phyloP scores from a whole-genome alignment of 371 early-diverging fungal species.

The Mycotypha africana region DNA sequence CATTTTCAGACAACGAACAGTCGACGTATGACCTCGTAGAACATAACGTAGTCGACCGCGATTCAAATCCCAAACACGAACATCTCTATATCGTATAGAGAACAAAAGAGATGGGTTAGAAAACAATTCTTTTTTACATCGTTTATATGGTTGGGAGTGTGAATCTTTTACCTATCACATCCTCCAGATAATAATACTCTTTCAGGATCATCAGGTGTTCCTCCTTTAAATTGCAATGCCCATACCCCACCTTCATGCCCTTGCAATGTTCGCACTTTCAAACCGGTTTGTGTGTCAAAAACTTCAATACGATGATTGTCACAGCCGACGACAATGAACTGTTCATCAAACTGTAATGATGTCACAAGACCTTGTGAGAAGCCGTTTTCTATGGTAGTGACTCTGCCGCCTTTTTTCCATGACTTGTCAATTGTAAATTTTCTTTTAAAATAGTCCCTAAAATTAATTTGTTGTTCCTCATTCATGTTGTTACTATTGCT shows the following conservation, averaged over 20 bases:
- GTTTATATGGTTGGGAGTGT: slow-evolving; percentile 4
- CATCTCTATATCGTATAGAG: slow-evolving; percentile 42
- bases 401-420: slow-evolving; percentile 70
- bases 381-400: slow-evolving; percentile 64
- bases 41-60: slow-evolving; percentile 70
- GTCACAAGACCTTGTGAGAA: slow-evolving; percentile 78
- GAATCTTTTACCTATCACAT: slow-evolving; percentile 68
- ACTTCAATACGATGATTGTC: slow-evolving; percentile 82
- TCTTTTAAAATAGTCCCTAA: slow-evolving; percentile 68
- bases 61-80: slow-evolving; percentile 86
- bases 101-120: too few relatives aligned
- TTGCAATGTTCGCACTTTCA: slow-evolving; percentile 53
- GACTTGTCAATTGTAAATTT: slow-evolving; percentile 64
- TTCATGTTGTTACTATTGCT: too few relatives aligned
- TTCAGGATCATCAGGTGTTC: slow-evolving; percentile 62
- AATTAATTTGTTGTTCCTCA: slow-evolving; percentile 22
- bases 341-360: slow-evolving; percentile 80
- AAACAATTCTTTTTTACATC: not conserved
- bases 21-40: slow-evolving; percentile 87
- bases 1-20: slow-evolving; percentile 83
- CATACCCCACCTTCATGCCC: slow-evolving; percentile 43
- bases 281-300: slow-evolving; percentile 70
- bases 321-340: slow-evolving; percentile 79
- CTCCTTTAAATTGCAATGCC: slow-evolving; percentile 13
- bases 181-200: slow-evolving; percentile 73